Base-by-base conservation (phyloP, 2,329 filamentous ascomycete species). In the Nemania bipapillata region DNA sequence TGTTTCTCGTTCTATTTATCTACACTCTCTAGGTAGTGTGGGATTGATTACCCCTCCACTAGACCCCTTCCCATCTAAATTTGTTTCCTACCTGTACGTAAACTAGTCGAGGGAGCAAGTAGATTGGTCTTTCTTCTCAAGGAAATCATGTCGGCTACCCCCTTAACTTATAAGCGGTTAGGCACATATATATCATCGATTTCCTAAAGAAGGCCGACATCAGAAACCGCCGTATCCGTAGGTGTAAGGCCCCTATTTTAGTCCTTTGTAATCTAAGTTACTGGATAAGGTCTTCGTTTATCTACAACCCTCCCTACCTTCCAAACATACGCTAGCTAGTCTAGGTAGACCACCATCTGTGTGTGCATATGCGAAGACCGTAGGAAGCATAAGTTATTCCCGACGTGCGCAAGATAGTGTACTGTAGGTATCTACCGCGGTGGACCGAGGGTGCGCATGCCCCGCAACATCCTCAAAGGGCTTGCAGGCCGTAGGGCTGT, bases 401-500 rank as follows among this genome's bases (percentile, higher is more conserved):
- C 11, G 8, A 28, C 47, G 24, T 28, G 28, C 47, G 47, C 28
- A 50, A 50, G 47, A 17, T 52, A 52, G 3, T n/a, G n/a, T n/a
- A n/a, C n/a, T n/a, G 4, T 52, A 52, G 8, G 11, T 35, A n/a
- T n/a, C n/a, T n/a, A n/a, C n/a, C n/a, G n/a, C n/a, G n/a, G n/a
- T n/a, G n/a, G n/a, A n/a, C n/a, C n/a, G n/a, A 32, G 28, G n/a
- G 12, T 53, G 24, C 8, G 20, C 24, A 26, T 20, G 20, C 58
- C 58, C 58, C 50, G 47, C 50, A 28, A 35, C 59, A 42, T 42
- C 28, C 28, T 37, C 22, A 17, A 56, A 63, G 53, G 50, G 40
- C 52, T 24, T 28, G 62, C 56, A 54, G 56, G 62, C 22, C 62
- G 57, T 68, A 68, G 66, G 66, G 66, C 66, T 68, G 66, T 65